phyloP scores from a whole-genome alignment of 1,139 yeast species.

The Diutina mesorugosa region DNA sequence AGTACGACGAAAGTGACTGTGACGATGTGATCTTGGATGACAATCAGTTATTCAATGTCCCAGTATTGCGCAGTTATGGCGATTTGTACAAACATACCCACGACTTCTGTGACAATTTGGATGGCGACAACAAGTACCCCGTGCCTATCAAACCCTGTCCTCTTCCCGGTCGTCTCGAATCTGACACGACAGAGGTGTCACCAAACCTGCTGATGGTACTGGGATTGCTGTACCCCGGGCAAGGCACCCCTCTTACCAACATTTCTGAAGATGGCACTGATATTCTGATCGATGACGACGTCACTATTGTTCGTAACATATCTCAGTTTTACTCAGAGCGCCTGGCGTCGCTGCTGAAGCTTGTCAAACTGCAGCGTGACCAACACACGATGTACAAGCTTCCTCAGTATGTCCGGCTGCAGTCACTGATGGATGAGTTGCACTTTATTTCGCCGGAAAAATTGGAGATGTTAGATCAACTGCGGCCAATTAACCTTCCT shows the following conservation, averaged over 20 bases:
- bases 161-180: not conserved
- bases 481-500: constrained; percentile 34
- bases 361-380: constrained; percentile 20
- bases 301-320: constrained; percentile 22
- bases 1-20: constrained; percentile 30
- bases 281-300: constrained; percentile 14
- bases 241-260: not conserved
- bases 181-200: not conserved
- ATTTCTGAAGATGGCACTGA: not conserved
- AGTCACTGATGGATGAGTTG: constrained; percentile 35
- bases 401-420: constrained; percentile 27
- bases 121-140: not conserved
- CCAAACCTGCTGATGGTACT: constrained; percentile 1
- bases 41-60: constrained; percentile 32
- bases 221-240: not conserved
- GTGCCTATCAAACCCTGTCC: not conserved
- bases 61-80: constrained; percentile 25
- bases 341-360: constrained; percentile 21
- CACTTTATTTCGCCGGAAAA: constrained; percentile 32
- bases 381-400: constrained; percentile 23
- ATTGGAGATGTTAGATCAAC: constrained; percentile 24
- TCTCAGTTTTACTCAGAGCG: constrained; percentile 25
- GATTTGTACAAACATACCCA: constrained; percentile 15
- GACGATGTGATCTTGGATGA: constrained; percentile 28
- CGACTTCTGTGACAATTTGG: not conserved